Evolutionary conservation across 768 basidiomycete species (phyloP).

Genomic region (Rhizopogon sp.): DNA sequence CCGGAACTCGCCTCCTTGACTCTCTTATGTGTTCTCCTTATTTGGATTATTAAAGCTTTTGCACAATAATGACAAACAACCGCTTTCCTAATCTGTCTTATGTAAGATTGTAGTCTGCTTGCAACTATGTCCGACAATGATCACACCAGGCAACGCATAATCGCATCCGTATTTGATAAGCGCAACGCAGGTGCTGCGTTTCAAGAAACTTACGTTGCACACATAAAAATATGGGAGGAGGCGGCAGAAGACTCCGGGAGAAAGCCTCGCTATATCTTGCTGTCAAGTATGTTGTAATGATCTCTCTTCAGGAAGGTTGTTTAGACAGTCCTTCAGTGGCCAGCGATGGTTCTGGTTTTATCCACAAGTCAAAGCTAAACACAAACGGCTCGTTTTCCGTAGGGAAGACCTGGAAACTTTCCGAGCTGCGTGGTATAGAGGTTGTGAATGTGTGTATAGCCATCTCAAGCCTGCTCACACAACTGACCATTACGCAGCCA

Average conservation of each 20-base stretch:
- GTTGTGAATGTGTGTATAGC: slow-evolving; percentile 60
- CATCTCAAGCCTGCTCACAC: slow-evolving; percentile 9
- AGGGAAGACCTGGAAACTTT: slow-evolving; percentile 91
- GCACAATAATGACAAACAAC: slow-evolving; percentile 16
- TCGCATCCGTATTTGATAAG: slow-evolving; percentile 77
- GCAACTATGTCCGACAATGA: slow-evolving; percentile 35
- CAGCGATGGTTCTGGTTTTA: slow-evolving; percentile 55
- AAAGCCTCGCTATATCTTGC: slow-evolving; percentile 87
- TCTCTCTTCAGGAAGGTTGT: not conserved
- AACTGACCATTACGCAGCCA: slow-evolving; percentile 38
- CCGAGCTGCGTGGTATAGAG: slow-evolving; percentile 77
- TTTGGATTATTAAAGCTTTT: slow-evolving; percentile 12
- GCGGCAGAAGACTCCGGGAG: slow-evolving; percentile 61
- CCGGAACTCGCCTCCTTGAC: slow-evolving; percentile 2
- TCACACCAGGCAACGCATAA: slow-evolving; percentile 64
- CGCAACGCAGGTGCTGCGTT: slow-evolving; percentile 57
- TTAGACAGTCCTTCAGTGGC: slow-evolving; percentile 40
- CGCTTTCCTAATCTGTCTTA: not conserved
- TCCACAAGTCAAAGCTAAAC: slow-evolving; percentile 97
- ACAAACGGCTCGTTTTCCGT: slow-evolving; percentile 93
- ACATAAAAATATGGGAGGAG: slow-evolving; percentile 94
- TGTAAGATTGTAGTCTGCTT: not conserved
- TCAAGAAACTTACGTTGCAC: slow-evolving; percentile 80
- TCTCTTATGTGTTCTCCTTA: slow-evolving; percentile 1
- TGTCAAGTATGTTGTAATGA: slow-evolving; percentile 68